These are phyloP conservation scores for Aurantiochytrium sp. DNA, from an alignment of 108 stramenopile species.

Conservation along the genomic window DNA sequence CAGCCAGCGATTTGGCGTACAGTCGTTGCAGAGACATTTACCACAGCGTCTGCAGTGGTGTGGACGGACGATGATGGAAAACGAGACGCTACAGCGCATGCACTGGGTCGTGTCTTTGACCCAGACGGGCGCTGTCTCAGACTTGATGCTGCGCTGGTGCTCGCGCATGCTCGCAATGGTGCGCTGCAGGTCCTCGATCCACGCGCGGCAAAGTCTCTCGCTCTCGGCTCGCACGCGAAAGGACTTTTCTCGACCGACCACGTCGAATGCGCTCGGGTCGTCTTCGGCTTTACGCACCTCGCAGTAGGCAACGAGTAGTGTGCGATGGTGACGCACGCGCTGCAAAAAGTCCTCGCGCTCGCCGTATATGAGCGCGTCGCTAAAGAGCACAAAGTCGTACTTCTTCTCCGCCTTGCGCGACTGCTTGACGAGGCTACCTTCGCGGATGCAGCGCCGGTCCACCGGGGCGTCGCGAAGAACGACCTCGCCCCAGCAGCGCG, in stretches of 20 bases:
- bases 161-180: background rate
- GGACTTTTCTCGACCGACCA: conserved; percentile 6
- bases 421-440: background rate
- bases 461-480: background rate
- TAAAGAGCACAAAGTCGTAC: conserved; percentile 7
- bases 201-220: background rate
- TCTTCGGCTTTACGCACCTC: background rate
- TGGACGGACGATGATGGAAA: background rate
- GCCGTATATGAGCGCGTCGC: background rate
- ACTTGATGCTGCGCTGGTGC: background rate
- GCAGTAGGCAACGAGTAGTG: background rate
- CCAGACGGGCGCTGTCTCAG: background rate
- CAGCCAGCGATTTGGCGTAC: background rate
- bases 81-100: background rate
- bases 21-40: background rate
- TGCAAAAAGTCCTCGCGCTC: background rate
- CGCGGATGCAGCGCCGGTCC: background rate
- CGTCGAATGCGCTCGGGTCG: background rate
- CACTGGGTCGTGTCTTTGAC: background rate
- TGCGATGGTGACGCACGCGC: background rate
- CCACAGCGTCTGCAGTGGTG: background rate
- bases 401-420: background rate
- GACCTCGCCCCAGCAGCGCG: background rate
- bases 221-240: background rate
- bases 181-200: background rate